phyloP scores from a whole-genome alignment of 2,329 filamentous ascomycete species.

The Alternaria tenuissima region DNA sequence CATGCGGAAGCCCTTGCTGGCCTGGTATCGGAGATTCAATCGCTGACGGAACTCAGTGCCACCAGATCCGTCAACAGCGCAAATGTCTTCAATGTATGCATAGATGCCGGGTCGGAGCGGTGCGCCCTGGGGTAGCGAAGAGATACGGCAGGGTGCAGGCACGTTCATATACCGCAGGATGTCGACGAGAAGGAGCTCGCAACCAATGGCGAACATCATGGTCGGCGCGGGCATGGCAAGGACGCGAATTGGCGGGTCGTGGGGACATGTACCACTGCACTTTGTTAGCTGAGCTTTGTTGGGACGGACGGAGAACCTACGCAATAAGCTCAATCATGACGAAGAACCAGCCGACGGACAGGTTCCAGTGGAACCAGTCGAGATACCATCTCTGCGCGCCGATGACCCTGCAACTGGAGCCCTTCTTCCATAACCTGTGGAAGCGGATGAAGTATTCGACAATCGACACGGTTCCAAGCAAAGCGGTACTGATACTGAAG shows the following conservation, averaged over 20 bases:
- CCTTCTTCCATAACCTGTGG: conserved; percentile 59
- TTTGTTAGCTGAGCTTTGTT: conserved; percentile 14
- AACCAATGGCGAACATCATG: conserved; percentile 62
- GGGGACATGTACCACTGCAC: conserved; percentile 55
- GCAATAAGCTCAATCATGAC: conserved; percentile 66
- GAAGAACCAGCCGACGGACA: conserved; percentile 63
- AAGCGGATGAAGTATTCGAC: conserved; percentile 63
- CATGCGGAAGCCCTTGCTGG: conserved; percentile 61
- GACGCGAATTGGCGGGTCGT: conserved; percentile 60
- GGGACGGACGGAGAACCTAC: conserved; percentile 37
- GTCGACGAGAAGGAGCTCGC: conserved; percentile 61
- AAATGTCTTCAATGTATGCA: conserved; percentile 63
- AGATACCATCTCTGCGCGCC: conserved; percentile 57
- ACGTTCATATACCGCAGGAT: conserved; percentile 55
- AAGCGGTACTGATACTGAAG: conserved; percentile 63
- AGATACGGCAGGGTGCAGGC: conserved; percentile 61
- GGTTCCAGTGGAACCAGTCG: conserved; percentile 67
- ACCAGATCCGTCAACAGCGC: conserved; percentile 62
- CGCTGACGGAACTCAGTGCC: conserved; percentile 62
- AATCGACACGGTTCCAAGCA: conserved; percentile 62
- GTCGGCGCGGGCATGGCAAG: conserved; percentile 62
- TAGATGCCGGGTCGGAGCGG: conserved; percentile 64
- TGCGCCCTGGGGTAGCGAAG: conserved; percentile 60
- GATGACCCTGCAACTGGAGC: conserved; percentile 62
- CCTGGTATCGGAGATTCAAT: conserved; percentile 62